Evolutionary conservation across 495 filamentous ascomycete genomes (phyloP), one percentile per base, ranked within the genome.

Genomic region (Xylaria telfairii): DNA sequence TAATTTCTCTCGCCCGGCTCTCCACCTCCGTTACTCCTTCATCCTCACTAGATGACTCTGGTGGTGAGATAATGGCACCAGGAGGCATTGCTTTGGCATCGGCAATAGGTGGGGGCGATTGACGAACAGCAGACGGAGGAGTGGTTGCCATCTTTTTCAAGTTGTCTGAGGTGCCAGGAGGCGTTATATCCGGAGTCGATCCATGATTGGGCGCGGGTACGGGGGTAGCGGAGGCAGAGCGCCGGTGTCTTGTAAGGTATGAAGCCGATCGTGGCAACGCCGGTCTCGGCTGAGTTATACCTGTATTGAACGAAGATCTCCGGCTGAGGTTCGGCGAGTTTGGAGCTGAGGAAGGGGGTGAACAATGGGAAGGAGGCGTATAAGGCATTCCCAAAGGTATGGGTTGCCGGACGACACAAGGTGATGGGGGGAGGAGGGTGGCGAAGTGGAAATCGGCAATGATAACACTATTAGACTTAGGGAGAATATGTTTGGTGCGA

Each of bases 1-100:
- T 85, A 30, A 90, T 82, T 51, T 86, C 83, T 68, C 89, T 86
- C 44, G 83, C 85, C 65, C 84, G 81, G 4, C 63, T 66, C 46
- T 66, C 47, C n/a, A 78, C 76, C 75, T 81, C 85, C 66, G 74
- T 82, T 44, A 75, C 70, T 9, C 89, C 87, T 71, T 97, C 96
- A 74, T 97, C 95, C 79, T 99, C 96, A 78, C 93, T 93, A 8
- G 84, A 82, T 13, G 95, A 97, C 67, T 97, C 95, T 0, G 95
- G 95, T 26, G 94, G 94, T 3, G 95, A 96, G 30, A 95, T 90
- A 59, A 96, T 85, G 46, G 93, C 93, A 62, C 91, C 93, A 44
- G 89, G 87, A 41, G 93, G 93, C 78, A 97, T 93, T 49, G 83
- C 70, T 28, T 82, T 80, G 41, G 88, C 87, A 81, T 90, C 88